These are phyloP conservation scores for Marchantia paleacea DNA, from an alignment of 225 moss, liverwort and hornwort species.

Conservation along the genomic window DNA sequence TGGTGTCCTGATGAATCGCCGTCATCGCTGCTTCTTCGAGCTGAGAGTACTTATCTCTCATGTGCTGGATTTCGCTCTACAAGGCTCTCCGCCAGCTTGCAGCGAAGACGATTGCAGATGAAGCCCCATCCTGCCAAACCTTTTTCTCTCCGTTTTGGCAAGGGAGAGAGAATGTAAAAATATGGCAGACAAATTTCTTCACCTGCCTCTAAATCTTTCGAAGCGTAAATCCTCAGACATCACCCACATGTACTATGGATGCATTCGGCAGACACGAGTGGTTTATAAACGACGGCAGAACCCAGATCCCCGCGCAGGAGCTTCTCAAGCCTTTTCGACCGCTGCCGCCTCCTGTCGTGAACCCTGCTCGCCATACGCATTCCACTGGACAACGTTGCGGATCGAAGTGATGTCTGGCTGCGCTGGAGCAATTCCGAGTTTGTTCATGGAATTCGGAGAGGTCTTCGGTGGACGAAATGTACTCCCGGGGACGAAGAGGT, in stretches of 20 bases:
- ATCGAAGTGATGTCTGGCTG: constrained; percentile 38
- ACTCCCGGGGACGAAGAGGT: constrained; percentile 17
- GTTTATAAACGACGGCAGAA: constrained; percentile 57
- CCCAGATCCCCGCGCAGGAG: constrained; percentile 47
- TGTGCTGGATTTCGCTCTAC: constrained; percentile 14
- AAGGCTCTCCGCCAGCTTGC: constrained; percentile 35
- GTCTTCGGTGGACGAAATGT: not conserved
- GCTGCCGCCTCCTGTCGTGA: constrained; percentile 27
- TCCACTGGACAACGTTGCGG: constrained; percentile 49
- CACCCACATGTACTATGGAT: constrained; percentile 36
- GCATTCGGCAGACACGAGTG: constrained; percentile 55
- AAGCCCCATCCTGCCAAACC: constrained; percentile 51
- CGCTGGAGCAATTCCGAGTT: not conserved
- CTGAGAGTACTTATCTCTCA: constrained; percentile 29
- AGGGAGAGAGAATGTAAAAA: constrained; percentile 49
- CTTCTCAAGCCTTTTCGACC: constrained; percentile 37
- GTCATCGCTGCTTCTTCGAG: constrained; percentile 34
- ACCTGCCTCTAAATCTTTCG: constrained; percentile 26
- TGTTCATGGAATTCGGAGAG: not conserved
- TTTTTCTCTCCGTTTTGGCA: constrained; percentile 39
- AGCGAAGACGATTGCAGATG: constrained; percentile 40
- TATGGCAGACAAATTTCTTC: constrained; percentile 53
- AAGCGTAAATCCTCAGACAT: constrained; percentile 50
- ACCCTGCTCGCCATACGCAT: constrained; percentile 50
- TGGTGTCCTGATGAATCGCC: constrained; percentile 11